Percentiles rank a stretch among this genome's conserved stretches.
phyloP scores from a whole-genome alignment of 2,329 filamentous ascomycete species.

The Fusarium beomiforme region DNA sequence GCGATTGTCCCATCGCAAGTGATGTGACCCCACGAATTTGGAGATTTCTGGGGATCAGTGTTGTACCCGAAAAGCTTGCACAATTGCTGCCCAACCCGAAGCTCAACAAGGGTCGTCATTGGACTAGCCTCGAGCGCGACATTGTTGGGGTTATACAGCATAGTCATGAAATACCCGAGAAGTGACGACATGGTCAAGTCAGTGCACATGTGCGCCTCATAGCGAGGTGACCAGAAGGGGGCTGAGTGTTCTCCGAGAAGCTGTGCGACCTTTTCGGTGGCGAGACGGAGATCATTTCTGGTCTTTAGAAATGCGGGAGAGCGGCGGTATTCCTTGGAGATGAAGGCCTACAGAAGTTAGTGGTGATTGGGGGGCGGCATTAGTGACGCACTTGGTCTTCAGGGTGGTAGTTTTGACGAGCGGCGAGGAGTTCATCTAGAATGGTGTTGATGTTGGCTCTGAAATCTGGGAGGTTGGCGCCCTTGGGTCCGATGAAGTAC shows the following conservation, averaged over 20 bases:
- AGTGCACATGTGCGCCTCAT: constrained; percentile 58
- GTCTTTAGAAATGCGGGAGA: constrained; percentile 48
- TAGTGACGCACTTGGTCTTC: constrained; percentile 46
- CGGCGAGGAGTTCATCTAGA: constrained; percentile 48
- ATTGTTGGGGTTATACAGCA: constrained; percentile 63
- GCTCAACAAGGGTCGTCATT: constrained; percentile 55
- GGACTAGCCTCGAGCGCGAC: constrained; percentile 58
- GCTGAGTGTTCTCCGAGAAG: constrained; percentile 55
- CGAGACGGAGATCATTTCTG: constrained; percentile 47
- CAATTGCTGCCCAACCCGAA: constrained; percentile 56
- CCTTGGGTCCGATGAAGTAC: constrained; percentile 56
- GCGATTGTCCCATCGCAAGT: constrained; percentile 58
- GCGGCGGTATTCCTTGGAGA: constrained; percentile 48
- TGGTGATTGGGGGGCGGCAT: accelerated
- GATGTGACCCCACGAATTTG: constrained; percentile 55
- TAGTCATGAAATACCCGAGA: constrained; percentile 59
- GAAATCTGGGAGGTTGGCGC: constrained; percentile 54
- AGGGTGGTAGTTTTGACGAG: constrained; percentile 49
- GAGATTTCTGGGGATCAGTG: constrained; percentile 40
- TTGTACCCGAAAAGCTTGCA: constrained; percentile 58
- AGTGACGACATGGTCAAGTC: constrained; percentile 55
- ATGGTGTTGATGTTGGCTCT: constrained; percentile 52
- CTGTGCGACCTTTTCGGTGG: constrained; percentile 48
- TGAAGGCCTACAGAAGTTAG: constrained; percentile 43
- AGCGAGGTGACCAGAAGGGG: constrained; percentile 58